These are phyloP conservation scores for Fraxinus velutina DNA, from an alignment of 305 asterid species.

Conservation along the genomic window DNA sequence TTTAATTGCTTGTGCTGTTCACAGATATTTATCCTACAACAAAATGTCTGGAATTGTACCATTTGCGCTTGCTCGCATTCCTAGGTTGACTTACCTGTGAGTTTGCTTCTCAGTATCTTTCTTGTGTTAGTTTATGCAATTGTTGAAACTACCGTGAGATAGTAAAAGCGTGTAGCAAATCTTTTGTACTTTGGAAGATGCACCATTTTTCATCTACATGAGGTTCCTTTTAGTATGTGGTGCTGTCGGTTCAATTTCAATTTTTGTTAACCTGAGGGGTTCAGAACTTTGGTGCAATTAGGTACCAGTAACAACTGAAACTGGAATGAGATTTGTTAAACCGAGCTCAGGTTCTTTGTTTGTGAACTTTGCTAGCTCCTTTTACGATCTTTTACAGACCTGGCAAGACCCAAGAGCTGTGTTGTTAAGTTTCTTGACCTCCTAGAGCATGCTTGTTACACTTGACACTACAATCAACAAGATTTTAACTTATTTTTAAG, in stretches of 20 bases:
- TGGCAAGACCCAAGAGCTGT: not conserved
- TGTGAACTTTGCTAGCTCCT: not conserved
- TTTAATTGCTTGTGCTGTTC: constrained; percentile 15
- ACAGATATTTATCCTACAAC: constrained; percentile 84
- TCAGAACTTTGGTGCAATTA: not conserved
- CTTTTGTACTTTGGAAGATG: not conserved
- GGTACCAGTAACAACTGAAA: not conserved
- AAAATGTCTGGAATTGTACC: constrained; percentile 90
- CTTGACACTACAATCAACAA: not conserved
- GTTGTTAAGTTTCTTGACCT: not conserved
- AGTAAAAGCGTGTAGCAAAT: not conserved
- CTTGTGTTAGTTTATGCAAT: not conserved
- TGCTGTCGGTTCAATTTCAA: not conserved
- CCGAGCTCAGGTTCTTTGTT: not conserved
- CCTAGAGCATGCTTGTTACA: not conserved
- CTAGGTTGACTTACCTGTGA: constrained; percentile 84
- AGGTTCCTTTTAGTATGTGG: not conserved
- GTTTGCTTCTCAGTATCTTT: constrained; percentile 25
- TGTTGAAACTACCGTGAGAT: not conserved
- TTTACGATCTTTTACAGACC: not conserved
- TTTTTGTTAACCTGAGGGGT: not conserved
- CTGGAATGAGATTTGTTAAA: not conserved
- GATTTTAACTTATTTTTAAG: not conserved
- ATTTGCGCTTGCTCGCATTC: constrained; percentile 74
- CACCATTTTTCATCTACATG: not conserved